Conservation (phyloP, 179 eudicot genomes). For the Spergularia azorica region DNA sequence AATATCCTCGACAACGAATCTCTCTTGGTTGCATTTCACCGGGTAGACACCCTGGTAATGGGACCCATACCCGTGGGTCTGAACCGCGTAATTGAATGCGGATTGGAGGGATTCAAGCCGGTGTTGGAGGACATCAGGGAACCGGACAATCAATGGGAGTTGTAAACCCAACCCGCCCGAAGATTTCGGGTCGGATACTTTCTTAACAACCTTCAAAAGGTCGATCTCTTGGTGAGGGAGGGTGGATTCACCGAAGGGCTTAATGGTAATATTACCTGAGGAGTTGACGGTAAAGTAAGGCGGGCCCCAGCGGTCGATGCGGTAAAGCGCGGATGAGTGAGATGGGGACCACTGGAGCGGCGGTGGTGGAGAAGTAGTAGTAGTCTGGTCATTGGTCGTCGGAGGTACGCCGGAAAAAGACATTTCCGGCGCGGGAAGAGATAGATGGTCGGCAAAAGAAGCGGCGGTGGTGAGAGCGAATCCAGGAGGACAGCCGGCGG, state of each 20-base stretch:
- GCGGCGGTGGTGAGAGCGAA: constrained; percentile 20
- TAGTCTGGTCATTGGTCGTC: constrained; percentile 23
- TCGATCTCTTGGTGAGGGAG: constrained; percentile 84
- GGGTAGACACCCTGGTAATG: constrained; percentile 97
- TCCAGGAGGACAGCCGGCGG: constrained; percentile 31
- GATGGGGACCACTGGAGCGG: constrained; percentile 55
- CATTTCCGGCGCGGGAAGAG: constrained; percentile 58
- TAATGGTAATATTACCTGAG: constrained; percentile 58
- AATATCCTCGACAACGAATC: constrained; percentile 82
- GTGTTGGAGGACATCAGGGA: constrained; percentile 76
- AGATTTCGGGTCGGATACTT: constrained; percentile 60
- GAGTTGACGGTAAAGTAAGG: constrained; percentile 70
- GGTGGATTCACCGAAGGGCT: constrained; percentile 59
- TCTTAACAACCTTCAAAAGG: constrained; percentile 72
- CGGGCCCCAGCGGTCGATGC: constrained; percentile 75
- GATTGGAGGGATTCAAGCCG: constrained; percentile 68
- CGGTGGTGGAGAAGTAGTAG: background rate
- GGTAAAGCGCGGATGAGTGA: constrained; percentile 56
- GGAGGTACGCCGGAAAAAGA: constrained; percentile 42
- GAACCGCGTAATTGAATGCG: constrained; percentile 64
- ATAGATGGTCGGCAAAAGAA: constrained; percentile 23
- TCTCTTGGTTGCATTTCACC: constrained; percentile 88
- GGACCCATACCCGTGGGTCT: constrained; percentile 51
- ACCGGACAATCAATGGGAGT: constrained; percentile 70
- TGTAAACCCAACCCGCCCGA: constrained; percentile 70